Percentiles rank a stretch among this genome's conserved stretches.
Conservation (phyloP, 371 early-diverging fungal species). For the Rhizopus arrhizus region DNA sequence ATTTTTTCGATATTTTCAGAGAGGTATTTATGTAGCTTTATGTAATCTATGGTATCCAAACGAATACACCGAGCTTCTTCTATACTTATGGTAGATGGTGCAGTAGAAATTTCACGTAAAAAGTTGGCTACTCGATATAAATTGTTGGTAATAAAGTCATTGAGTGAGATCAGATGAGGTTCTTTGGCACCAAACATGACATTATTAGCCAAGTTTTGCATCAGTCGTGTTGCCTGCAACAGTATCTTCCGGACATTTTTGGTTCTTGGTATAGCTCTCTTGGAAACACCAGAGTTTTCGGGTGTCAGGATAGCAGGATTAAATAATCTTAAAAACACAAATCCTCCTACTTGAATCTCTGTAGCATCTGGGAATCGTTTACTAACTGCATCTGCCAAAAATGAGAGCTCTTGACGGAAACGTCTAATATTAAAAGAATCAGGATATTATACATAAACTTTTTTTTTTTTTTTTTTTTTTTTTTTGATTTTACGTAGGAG, state of each 20-base stretch:
- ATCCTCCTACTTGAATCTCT: slow-evolving; percentile 85
- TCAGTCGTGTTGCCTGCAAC: slow-evolving; percentile 88
- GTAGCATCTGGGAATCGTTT: slow-evolving; percentile 81
- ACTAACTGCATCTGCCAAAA: slow-evolving; percentile 72
- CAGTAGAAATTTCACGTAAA: slow-evolving; percentile 55
- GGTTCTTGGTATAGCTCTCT: slow-evolving; percentile 45
- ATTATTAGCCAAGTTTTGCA: slow-evolving; percentile 93
- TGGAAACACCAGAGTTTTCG: slow-evolving; percentile 54
- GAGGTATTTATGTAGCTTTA: slow-evolving; percentile 39
- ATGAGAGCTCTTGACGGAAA: slow-evolving; percentile 77
- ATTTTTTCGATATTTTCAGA: slow-evolving; percentile 48
- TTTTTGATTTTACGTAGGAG: slow-evolving; percentile 55
- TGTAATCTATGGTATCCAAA: slow-evolving; percentile 50
- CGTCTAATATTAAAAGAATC: slow-evolving; percentile 27
- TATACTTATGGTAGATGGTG: slow-evolving; percentile 4
- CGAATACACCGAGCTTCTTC: slow-evolving; percentile 7
- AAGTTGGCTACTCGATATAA: slow-evolving; percentile 62
- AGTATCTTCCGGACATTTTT: slow-evolving; percentile 78
- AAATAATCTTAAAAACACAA: slow-evolving; percentile 89
- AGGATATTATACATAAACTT: not conserved
- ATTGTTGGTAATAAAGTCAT: slow-evolving; percentile 76
- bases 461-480: not conserved
- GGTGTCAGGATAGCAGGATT: slow-evolving; percentile 93
- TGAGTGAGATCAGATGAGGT: slow-evolving; percentile 82
- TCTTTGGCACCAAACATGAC: slow-evolving; percentile 93